Percentiles rank a stretch among this genome's conserved stretches.
Conservation (phyloP, 345 rosid species). For the Gossypium ekmanianum region DNA sequence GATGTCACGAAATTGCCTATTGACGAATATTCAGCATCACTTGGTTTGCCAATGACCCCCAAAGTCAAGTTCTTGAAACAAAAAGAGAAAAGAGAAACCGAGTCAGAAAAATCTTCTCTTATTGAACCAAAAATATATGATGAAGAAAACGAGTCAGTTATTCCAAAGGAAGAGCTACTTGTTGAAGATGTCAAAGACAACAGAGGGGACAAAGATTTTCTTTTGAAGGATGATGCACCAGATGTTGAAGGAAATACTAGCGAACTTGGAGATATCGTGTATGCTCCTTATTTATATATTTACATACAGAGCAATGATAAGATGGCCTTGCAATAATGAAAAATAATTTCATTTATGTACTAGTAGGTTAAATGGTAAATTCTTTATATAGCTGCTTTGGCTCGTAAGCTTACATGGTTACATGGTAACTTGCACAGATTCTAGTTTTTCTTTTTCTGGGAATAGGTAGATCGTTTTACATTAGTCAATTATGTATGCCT, state of each 20-base stretch:
- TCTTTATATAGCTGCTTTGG: not conserved
- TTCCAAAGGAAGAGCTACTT: conserved; percentile 32
- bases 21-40: conserved; percentile 79
- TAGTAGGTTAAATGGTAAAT: not conserved
- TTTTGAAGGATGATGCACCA: conserved; percentile 33
- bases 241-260: conserved; percentile 33
- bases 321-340: not conserved
- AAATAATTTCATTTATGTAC: not conserved
- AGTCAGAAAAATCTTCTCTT: conserved; percentile 27
- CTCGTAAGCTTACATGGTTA: not conserved
- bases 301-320: not conserved
- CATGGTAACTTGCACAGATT: not conserved
- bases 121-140: conserved; percentile 32
- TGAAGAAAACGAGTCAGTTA: conserved; percentile 21
- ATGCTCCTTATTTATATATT: conserved; percentile 22
- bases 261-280: conserved; percentile 44
- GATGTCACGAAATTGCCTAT: conserved; percentile 65
- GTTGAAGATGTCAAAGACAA: conserved; percentile 41
- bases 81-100: conserved; percentile 39
- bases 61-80: conserved; percentile 59
- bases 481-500: not conserved
- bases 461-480: not conserved
- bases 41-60: conserved; percentile 91
- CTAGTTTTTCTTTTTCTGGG: not conserved
- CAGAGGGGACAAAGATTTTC: conserved; percentile 25